Percentiles rank a stretch among this genome's conserved stretches.
These are phyloP conservation scores for Solanum paucissectum DNA, from an alignment of 257 asterid species.

Conservation along the genomic window DNA sequence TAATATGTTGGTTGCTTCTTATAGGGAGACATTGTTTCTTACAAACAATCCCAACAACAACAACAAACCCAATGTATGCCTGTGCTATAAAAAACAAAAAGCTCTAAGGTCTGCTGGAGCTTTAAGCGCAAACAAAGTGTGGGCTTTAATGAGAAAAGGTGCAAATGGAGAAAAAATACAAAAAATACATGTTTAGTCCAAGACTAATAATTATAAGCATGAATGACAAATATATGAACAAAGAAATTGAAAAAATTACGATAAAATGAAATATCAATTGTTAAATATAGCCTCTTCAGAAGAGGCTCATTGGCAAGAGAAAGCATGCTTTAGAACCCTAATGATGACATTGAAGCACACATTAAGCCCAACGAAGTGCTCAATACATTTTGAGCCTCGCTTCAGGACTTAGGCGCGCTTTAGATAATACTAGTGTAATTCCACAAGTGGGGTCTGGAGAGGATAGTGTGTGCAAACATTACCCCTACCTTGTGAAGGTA, in stretches of 20 bases:
- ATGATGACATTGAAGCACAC: not conserved
- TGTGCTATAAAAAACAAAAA: not conserved
- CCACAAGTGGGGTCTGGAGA: not conserved
- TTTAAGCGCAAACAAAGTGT: not conserved
- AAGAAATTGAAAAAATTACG: not conserved
- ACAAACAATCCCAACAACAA: not conserved
- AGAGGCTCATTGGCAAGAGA: not conserved
- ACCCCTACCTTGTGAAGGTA: not conserved
- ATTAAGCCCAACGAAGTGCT: not conserved
- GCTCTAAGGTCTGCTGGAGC: not conserved
- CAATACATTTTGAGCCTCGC: not conserved
- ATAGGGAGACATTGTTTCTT: not conserved
- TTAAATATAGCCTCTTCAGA: not conserved
- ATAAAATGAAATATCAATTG: not conserved
- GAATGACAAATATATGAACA: not conserved
- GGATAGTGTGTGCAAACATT: not conserved
- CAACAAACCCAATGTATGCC: not conserved
- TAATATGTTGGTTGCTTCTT: not conserved
- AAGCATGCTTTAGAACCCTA: not conserved
- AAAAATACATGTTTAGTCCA: not conserved
- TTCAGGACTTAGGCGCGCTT: not conserved
- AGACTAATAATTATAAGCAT: not conserved
- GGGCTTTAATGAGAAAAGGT: not conserved
- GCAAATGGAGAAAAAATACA: not conserved
- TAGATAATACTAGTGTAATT: not conserved